Evolutionary conservation across 495 filamentous ascomycete genomes (phyloP).

Genomic region (Parachaetomium inaequale): DNA sequence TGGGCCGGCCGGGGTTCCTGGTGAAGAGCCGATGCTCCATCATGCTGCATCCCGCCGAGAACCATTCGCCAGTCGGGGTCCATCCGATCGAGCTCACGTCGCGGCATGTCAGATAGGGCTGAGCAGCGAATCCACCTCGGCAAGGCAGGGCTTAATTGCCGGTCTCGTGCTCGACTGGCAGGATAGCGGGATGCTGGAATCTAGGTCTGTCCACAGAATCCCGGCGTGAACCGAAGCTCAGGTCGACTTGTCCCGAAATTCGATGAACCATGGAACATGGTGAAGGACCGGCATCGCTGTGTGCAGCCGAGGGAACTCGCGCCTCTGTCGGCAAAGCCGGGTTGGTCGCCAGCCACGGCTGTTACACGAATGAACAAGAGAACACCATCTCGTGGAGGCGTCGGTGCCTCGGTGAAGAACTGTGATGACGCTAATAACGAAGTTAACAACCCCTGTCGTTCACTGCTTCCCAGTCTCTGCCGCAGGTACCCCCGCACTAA

Average conservation of each 20-base stretch:
- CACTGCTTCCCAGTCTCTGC: not conserved
- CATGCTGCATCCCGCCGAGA: not conserved
- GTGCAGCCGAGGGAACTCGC: not conserved
- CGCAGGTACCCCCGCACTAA: conserved; percentile 20
- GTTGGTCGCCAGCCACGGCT: not conserved
- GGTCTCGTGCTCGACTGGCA: not conserved
- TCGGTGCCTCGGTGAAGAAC: not conserved
- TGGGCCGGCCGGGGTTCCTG: not conserved
- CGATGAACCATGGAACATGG: not conserved
- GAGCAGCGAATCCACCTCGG: conserved; percentile 3
- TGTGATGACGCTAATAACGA: conserved; percentile 1
- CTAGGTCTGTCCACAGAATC: too few relatives aligned
- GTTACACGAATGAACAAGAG: not conserved
- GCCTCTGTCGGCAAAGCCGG: conserved; percentile 2
- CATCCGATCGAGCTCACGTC: not conserved
- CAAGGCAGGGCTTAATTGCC: not conserved
- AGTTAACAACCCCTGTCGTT: not conserved
- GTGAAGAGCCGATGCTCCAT: not conserved
- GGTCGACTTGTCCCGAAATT: not conserved
- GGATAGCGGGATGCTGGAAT: not conserved
- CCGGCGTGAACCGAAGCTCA: too few relatives aligned
- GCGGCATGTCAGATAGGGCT: conserved; percentile 3
- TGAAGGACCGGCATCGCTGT: not conserved
- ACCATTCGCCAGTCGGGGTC: not conserved
- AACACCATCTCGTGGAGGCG: not conserved